Percentiles rank a stretch among this genome's conserved stretches.
phyloP scores from a whole-genome alignment of 2,329 filamentous ascomycete species.

The Helotiales sp. region DNA sequence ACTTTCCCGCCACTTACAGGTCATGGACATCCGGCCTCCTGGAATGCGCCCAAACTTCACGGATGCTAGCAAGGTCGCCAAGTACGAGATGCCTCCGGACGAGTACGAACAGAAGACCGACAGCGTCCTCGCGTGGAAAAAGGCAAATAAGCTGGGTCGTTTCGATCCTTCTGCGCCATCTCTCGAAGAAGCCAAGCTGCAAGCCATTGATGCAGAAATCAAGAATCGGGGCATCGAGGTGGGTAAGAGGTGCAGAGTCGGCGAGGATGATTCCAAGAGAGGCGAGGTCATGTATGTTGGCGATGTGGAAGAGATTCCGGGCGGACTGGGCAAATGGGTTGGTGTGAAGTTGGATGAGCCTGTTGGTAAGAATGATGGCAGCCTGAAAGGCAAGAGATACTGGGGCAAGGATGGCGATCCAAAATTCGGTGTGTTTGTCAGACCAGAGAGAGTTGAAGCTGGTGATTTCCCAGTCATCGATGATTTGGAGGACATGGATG shows the following conservation, averaged over 20 bases:
- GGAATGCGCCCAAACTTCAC: conserved; percentile 78
- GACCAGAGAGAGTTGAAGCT: conserved; percentile 76
- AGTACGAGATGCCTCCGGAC: conserved; percentile 84
- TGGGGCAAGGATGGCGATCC: conserved; percentile 61
- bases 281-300: conserved; percentile 75
- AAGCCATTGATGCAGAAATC: conserved; percentile 72
- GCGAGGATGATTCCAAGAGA: conserved; percentile 69
- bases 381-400: conserved; percentile 69
- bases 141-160: conserved; percentile 89
- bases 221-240: conserved; percentile 68
- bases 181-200: conserved; percentile 73
- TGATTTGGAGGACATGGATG: conserved; percentile 78
- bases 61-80: conserved; percentile 81
- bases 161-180: conserved; percentile 86
- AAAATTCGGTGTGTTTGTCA: conserved; percentile 79
- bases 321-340: conserved; percentile 69
- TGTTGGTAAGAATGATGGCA: conserved; percentile 82
- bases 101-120: conserved; percentile 87
- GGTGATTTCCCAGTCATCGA: conserved; percentile 75
- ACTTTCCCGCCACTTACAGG: conserved; percentile 53
- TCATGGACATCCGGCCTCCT: conserved; percentile 79
- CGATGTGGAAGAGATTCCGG: conserved; percentile 74
- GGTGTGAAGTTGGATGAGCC: conserved; percentile 79
- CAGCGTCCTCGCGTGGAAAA: conserved; percentile 95
- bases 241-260: conserved; percentile 68